These are phyloP conservation scores for Ogataea minuta DNA, from an alignment of 805 yeast species.

Conservation along the genomic window DNA sequence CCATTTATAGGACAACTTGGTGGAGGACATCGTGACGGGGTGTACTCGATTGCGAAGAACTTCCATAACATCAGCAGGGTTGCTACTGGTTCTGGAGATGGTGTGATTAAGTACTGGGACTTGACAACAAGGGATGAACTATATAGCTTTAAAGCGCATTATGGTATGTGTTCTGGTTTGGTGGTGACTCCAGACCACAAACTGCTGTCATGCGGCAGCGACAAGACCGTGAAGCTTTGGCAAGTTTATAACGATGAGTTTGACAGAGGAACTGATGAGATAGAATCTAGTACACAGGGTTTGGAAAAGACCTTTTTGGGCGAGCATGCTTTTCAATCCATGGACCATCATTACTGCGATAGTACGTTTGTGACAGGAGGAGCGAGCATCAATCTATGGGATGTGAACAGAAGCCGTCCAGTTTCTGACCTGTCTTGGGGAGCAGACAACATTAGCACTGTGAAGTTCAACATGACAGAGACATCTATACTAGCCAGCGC, in stretches of 20 bases:
- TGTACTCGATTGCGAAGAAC: conserved; percentile 82
- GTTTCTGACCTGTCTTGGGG: conserved; percentile 88
- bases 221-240: conserved; percentile 88
- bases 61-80: conserved; percentile 64
- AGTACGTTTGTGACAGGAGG: conserved; percentile 89
- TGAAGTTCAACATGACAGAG: conserved; percentile 86
- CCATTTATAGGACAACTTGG: conserved; percentile 97
- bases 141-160: conserved; percentile 81
- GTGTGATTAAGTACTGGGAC: conserved; percentile 93
- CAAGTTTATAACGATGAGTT: conserved; percentile 52
- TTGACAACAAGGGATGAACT: conserved; percentile 73
- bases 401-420: conserved; percentile 73
- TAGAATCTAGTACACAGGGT: conserved; percentile 43
- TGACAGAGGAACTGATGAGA: conserved; percentile 26
- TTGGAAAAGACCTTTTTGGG: conserved; percentile 78
- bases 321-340: conserved; percentile 75
- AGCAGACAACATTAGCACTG: conserved; percentile 82
- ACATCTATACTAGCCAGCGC: conserved; percentile 85
- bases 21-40: conserved; percentile 92
- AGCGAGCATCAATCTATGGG: conserved; percentile 89
- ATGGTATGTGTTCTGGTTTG: conserved; percentile 85
- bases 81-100: conserved; percentile 95
- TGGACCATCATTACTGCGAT: conserved; percentile 82
- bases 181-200: conserved; percentile 64
- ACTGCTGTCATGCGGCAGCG: conserved; percentile 82